Evolutionary conservation across 2,329 filamentous ascomycete genomes (phyloP).

Genomic region (Aureobasidium vineae): DNA sequence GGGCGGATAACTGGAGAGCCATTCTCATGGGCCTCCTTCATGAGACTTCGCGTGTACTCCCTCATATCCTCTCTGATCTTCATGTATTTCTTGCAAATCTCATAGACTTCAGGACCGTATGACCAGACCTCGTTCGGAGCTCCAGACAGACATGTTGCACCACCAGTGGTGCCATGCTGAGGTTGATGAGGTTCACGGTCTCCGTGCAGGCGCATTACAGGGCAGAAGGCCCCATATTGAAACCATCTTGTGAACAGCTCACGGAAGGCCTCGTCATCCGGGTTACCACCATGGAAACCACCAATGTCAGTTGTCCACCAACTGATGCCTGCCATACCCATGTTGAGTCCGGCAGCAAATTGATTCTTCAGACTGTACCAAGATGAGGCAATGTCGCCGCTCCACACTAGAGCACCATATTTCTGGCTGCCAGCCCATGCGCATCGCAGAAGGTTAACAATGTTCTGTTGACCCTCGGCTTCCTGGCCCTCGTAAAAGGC

Average conservation of each 20-base stretch:
- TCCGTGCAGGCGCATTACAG: conserved; percentile 66
- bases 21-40: conserved; percentile 59
- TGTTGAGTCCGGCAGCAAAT: conserved; percentile 62
- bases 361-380: conserved; percentile 62
- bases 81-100: conserved; percentile 61
- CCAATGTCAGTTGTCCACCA: conserved; percentile 73
- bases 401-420: conserved; percentile 65
- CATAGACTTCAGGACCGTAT: conserved; percentile 60
- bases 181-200: conserved; percentile 60
- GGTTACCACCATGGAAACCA: conserved; percentile 65
- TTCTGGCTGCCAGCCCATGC: conserved; percentile 61
- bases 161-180: conserved; percentile 42
- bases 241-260: conserved; percentile 68
- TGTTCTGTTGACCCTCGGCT: conserved; percentile 53
- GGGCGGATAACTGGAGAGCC: conserved; percentile 62
- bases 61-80: conserved; percentile 57
- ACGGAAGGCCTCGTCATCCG: conserved; percentile 55
- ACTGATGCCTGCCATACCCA: conserved; percentile 62
- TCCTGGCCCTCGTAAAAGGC: conserved; percentile 61
- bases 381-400: conserved; percentile 63
- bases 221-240: conserved; percentile 66
- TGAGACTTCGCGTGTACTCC: conserved; percentile 57
- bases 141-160: conserved; percentile 46
- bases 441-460: conserved; percentile 60
- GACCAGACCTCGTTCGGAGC: conserved; percentile 65